Conservation (phyloP, 169 alveolate genomes). For the Haemoproteus tartakovskyi region DNA sequence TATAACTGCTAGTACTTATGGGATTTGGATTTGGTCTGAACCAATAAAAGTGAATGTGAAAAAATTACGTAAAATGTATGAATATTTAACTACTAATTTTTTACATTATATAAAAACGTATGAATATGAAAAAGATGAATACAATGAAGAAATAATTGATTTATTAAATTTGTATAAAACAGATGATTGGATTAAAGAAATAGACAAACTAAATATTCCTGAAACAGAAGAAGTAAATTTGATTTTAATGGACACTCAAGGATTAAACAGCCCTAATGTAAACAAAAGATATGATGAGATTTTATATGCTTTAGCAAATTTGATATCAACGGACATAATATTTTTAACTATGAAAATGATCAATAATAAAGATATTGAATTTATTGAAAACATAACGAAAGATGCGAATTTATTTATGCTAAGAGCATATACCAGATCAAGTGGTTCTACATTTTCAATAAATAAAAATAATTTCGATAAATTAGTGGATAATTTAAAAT, state of each 20-base stretch:
- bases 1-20: conserved; percentile 72
- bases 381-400: conserved; percentile 68
- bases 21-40: conserved; percentile 79
- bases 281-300: conserved; percentile 76
- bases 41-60: conserved; percentile 68
- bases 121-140: conserved; percentile 63
- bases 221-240: conserved; percentile 68
- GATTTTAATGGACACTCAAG: conserved; percentile 77
- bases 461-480: conserved; percentile 61
- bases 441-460: conserved; percentile 65
- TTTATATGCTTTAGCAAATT: conserved; percentile 71
- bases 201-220: conserved; percentile 26
- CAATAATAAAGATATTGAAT: conserved; percentile 68
- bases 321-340: conserved; percentile 73
- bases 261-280: conserved; percentile 74
- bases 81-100: conserved; percentile 31
- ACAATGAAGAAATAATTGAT: conserved; percentile 60
- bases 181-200: conserved; percentile 49
- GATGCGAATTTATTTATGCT: conserved; percentile 66
- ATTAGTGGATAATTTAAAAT: conserved; percentile 26
- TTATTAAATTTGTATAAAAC: conserved; percentile 40
- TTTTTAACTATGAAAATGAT: conserved; percentile 71
- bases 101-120: conserved; percentile 48
- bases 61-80: conserved; percentile 45
- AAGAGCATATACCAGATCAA: conserved; percentile 63